Evolutionary conservation across 108 stramenopile genomes (phyloP), one percentile per base, ranked within the genome.

Genomic region (Cyclotella atomus): DNA sequence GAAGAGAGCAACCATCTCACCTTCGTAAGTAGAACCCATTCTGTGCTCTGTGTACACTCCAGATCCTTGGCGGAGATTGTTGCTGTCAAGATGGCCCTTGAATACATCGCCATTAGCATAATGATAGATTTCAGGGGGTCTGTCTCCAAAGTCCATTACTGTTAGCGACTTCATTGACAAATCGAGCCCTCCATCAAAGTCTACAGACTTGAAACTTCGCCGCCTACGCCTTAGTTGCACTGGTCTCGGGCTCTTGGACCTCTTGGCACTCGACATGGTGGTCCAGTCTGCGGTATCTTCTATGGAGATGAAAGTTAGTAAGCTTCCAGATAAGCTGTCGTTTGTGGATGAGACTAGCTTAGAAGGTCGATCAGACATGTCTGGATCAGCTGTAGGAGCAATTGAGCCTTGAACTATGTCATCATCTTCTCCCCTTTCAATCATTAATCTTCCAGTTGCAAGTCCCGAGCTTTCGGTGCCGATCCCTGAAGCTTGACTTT

Each of bases 41-140:
- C 69, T 55, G 4, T 65, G 68, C 55, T 77, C 69, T 15, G 61
- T 64, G 62, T 70, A 77, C 21, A 77, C 62, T 14, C 76, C 76
- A 3, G 68, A 64, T 3, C 76, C 76, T 33, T 77, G 76, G 10
- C 76, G 68, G 27, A 65, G 21, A 1, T 68, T 68, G n/a, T 54
- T 54, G 0, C 33, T 25, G 24, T 77, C 76, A 17, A 77, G 41
- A 20, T 55, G n/a, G 2, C 76, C 76, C 53, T 77, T 61, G 69
- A 70, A 77, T 34, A 49, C 63, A 46, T 77, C 76, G 5, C 76
- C 76, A 46, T 77, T 77, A n/a, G 41, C 24, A 63, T 77, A 77
- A 20, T 38, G 68, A 54, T 77, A 65, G 14, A 69, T 33, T 38
- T 49, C 68, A 24, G 53, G 60, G 56, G 29, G 17, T n/a, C 32